Percentiles rank a stretch among this genome's conserved stretches.
Conservation (phyloP, 2,329 filamentous ascomycete genomes). For the Penicillium sclerotiorum region DNA sequence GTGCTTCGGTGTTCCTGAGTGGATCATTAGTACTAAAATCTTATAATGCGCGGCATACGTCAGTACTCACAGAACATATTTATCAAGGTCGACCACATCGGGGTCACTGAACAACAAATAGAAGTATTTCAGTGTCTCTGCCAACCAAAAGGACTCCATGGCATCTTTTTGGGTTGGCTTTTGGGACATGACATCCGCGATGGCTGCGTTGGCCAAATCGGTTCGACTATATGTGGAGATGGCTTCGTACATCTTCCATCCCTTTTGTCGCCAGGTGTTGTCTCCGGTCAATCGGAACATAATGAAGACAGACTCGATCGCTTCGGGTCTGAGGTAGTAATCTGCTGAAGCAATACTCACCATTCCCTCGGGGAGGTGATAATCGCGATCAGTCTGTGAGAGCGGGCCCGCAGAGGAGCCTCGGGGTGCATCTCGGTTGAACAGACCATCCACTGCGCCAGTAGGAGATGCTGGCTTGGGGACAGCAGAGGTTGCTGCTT, state of each 20-base stretch:
- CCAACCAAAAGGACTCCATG: conserved; percentile 77
- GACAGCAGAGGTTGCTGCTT: not conserved
- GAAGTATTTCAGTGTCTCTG: conserved; percentile 53
- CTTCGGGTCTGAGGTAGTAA: conserved; percentile 63
- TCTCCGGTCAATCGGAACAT: conserved; percentile 75
- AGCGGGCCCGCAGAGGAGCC: not conserved
- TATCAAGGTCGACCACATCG: conserved; percentile 47
- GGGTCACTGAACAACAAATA: conserved; percentile 52
- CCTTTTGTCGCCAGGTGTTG: conserved; percentile 64
- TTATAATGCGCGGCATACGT: not conserved
- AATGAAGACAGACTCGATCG: conserved; percentile 78
- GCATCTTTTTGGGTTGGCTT: conserved; percentile 54
- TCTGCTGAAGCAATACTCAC: conserved; percentile 40
- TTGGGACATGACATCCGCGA: conserved; percentile 65
- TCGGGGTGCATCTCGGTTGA: conserved; percentile 20
- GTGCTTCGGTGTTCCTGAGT: conserved; percentile 44
- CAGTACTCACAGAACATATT: conserved; percentile 49
- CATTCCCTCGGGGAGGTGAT: conserved; percentile 48
- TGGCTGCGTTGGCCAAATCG: conserved; percentile 64
- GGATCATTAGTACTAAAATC: not conserved
- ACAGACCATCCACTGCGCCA: not conserved
- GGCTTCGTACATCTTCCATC: conserved; percentile 73
- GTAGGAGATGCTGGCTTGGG: conserved; percentile 6
- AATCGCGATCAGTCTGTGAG: conserved; percentile 30
- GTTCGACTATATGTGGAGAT: conserved; percentile 65